phyloP scores from a whole-genome alignment of 225 moss, liverwort and hornwort genomes.

The Sphagnum contortum region DNA sequence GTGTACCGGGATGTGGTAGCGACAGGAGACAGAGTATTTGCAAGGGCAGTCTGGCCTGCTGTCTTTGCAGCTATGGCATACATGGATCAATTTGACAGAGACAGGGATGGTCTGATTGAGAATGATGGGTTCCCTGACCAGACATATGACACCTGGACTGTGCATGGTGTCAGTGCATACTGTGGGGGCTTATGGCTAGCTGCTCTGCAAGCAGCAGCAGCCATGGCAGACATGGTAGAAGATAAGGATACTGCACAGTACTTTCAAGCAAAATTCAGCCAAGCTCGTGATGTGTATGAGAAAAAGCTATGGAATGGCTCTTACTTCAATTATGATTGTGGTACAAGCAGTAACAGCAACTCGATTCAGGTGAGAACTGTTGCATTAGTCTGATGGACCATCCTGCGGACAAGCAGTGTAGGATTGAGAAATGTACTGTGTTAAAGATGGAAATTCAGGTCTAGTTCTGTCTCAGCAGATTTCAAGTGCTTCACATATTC shows the following conservation, averaged over 20 bases:
- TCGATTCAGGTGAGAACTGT: constrained; percentile 60
- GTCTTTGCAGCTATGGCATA: constrained; percentile 99
- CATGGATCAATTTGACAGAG: constrained; percentile 89
- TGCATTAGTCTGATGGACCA: too few relatives aligned
- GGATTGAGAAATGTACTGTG: too few relatives aligned
- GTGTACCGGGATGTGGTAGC: constrained; percentile 84
- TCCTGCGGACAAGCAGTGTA: too few relatives aligned
- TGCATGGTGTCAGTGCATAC: constrained; percentile 92
- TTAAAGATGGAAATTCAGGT: too few relatives aligned
- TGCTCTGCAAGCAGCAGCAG: constrained; percentile 82
- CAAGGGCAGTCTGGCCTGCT: constrained; percentile 86
- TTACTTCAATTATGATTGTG: constrained; percentile 91
- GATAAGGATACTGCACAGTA: constrained; percentile 73
- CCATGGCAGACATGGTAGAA: constrained; percentile 71
- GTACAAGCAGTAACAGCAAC: constrained; percentile 64
- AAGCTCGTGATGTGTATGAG: constrained; percentile 72
- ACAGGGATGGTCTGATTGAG: constrained; percentile 92
- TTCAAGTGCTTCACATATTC: too few relatives aligned
- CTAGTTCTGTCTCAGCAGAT: too few relatives aligned
- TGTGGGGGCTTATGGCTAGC: constrained; percentile 97
- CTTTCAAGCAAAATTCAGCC: constrained; percentile 68
- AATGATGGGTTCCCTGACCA: constrained; percentile 98
- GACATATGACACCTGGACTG: constrained; percentile 92
- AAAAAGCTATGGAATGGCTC: constrained; percentile 83
- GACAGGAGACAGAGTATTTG: constrained; percentile 79